phyloP scores from a whole-genome alignment of 305 asterid genomes.

The Lippia alba region DNA sequence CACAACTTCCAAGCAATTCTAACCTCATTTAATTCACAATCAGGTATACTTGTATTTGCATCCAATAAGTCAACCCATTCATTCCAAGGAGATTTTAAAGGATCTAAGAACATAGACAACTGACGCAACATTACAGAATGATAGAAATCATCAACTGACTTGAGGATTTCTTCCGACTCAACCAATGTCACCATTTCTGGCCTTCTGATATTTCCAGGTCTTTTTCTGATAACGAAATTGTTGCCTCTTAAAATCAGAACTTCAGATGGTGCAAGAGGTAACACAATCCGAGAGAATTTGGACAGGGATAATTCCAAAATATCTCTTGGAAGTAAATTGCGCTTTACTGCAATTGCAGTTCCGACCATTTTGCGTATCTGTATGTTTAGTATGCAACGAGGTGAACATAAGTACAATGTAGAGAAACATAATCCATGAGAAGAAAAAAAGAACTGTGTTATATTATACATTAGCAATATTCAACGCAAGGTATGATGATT shows the following conservation, averaged over 20 bases:
- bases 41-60: constrained; percentile 76
- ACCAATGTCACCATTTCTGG: constrained; percentile 83
- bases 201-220: constrained; percentile 72
- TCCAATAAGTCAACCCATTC: constrained; percentile 79
- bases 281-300: constrained; percentile 79
- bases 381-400: constrained; percentile 20
- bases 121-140: constrained; percentile 68
- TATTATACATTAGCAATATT: too few species aligned
- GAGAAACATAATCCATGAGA: neutral
- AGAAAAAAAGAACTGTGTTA: too few species aligned
- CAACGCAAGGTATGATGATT: too few species aligned
- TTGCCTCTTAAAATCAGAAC: constrained; percentile 79
- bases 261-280: constrained; percentile 95
- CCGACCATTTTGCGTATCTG: constrained; percentile 98
- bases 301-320: constrained; percentile 62
- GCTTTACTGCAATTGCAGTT: constrained; percentile 83
- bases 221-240: constrained; percentile 65
- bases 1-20: constrained; percentile 70
- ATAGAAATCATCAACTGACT: constrained; percentile 69
- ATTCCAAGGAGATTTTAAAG: constrained; percentile 72
- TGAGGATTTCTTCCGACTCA: constrained; percentile 77
- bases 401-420: constrained; percentile 27
- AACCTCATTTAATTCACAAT: constrained; percentile 65
- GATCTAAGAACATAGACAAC: constrained; percentile 65
- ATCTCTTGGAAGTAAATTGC: constrained; percentile 75